These are phyloP conservation scores for Fusarium sp. DNA, from an alignment of 2,329 filamentous ascomycete genomes.

Conservation along the genomic window DNA sequence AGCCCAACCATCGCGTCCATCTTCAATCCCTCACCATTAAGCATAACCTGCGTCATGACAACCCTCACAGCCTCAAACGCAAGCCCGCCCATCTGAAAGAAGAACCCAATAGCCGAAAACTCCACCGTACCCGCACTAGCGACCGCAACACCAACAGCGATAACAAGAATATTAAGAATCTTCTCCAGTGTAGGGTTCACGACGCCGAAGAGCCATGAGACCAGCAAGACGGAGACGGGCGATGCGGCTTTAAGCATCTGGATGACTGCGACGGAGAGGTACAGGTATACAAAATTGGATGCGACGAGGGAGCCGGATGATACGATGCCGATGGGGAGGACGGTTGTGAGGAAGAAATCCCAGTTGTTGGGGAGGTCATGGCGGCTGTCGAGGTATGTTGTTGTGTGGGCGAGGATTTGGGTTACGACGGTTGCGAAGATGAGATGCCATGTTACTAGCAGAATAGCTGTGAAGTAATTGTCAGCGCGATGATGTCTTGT, in stretches of 20 bases:
- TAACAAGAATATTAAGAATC: constrained; percentile 9
- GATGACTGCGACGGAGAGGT: constrained; percentile 19
- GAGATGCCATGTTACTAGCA: constrained; percentile 35
- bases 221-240: constrained; percentile 4
- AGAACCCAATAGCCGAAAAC: constrained; percentile 4
- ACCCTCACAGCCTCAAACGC: constrained; percentile 28
- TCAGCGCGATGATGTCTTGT: not conserved
- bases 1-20: constrained; percentile 36
- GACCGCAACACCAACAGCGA: not conserved
- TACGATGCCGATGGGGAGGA: constrained; percentile 12
- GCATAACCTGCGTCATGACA: constrained; percentile 34
- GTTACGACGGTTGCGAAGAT: constrained; percentile 31
- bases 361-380: constrained; percentile 24
- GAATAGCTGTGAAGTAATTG: not conserved
- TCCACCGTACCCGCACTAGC: constrained; percentile 12
- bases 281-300: constrained; percentile 20
- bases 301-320: constrained; percentile 17
- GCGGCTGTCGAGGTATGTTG: constrained; percentile 26
- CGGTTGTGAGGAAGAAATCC: constrained; percentile 8
- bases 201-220: constrained; percentile 12
- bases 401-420: constrained; percentile 32
- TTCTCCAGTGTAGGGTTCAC: constrained; percentile 5
- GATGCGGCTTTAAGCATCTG: constrained; percentile 25
- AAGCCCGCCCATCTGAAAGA: constrained; percentile 9
- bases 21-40: constrained; percentile 25